Evolutionary conservation across 2,329 filamentous ascomycete genomes (phyloP).

Genomic region (Colletotrichum karsti): DNA sequence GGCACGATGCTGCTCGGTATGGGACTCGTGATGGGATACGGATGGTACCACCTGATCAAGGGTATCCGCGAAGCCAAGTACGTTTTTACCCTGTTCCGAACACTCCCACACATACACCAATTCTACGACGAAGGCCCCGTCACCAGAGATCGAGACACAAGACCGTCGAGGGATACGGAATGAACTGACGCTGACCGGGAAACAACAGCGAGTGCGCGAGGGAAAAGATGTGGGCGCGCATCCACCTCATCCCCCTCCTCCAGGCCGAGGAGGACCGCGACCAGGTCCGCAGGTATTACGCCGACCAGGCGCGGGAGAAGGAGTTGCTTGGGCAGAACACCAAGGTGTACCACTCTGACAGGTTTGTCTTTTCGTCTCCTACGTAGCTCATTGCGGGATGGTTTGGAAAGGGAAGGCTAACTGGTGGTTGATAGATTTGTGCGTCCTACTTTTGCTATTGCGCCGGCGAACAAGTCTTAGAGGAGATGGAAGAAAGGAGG

Average conservation of each 20-base stretch:
- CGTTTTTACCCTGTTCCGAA: conserved; percentile 42
- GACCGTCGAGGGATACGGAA: too few relatives aligned
- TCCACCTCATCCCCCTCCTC: conserved; percentile 91
- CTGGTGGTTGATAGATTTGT: conserved; percentile 69
- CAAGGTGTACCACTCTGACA: conserved; percentile 87
- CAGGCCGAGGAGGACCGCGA: conserved; percentile 98
- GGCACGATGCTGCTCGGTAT: conserved; percentile 80
- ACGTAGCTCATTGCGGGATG: too few relatives aligned
- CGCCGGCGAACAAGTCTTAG: conserved; percentile 70
- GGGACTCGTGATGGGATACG: conserved; percentile 83
- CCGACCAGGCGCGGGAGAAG: conserved; percentile 90
- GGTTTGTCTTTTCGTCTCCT: conserved; percentile 63
- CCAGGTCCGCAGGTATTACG: conserved; percentile 85
- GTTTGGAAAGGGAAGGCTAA: background rate
- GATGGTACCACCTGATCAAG: conserved; percentile 85
- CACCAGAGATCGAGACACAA: too few relatives aligned
- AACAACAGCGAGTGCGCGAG: conserved; percentile 82
- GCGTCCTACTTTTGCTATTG: conserved; percentile 80
- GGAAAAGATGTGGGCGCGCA: conserved; percentile 98
- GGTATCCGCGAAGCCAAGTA: conserved; percentile 94
- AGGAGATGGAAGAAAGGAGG: background rate
- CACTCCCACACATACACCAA: too few relatives aligned
- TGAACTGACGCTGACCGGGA: background rate
- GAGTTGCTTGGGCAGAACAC: conserved; percentile 85
- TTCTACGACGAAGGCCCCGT: too few relatives aligned